Base-by-base conservation (phyloP, 768 basidiomycete species). In the Tricholoma hemisulphureum region DNA sequence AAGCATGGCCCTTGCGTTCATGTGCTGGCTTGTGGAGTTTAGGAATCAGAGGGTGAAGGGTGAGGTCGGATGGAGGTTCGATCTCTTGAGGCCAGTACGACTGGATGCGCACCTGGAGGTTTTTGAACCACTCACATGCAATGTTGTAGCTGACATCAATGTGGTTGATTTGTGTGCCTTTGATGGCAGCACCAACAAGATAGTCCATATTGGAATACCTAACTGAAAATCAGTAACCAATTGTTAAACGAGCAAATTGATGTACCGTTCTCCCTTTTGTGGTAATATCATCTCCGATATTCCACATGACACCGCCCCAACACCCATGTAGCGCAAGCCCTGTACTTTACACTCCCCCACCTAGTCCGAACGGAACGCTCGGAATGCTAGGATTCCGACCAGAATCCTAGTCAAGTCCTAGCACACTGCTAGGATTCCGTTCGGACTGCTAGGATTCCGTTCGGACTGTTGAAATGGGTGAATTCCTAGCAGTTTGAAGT, bases 11-110 rank as follows among this genome's bases (percentile, higher is more conserved):
- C 2, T 49, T 53, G 2, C 26, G 23, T 13, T 68, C 57, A 43
- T 76, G 75, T n/a, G 64, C 67, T 4, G 55, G 58, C 23, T 71
- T 55, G 56, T 76, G 75, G 2, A 73, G 63, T 55, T 75, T 75
- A 1, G 70, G 73, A 23, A 76, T 63, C 0, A 55, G 58, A 6
- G 62, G 58, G 3, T 58, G 53, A 10, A 72, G 31, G 1, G 37
- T 16, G 31, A n/a, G 29, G 31, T 23, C 28, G 60, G 31, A 7
- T 51, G 14, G 10, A 41, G 16, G n/a, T n/a, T n/a, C n/a, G n/a
- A n/a, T n/a, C n/a, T n/a, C n/a, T n/a, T n/a, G n/a, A n/a, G n/a
- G n/a, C 55, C 37, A 18, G 8, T 35, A 7, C 21, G 52, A 52
- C 4, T 53, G 2, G 10, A n/a, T 11, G 6, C n/a, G 41, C 21